Base-by-base conservation (phyloP, 352 stramenopile species). In the Pythium vanterpoolii region DNA sequence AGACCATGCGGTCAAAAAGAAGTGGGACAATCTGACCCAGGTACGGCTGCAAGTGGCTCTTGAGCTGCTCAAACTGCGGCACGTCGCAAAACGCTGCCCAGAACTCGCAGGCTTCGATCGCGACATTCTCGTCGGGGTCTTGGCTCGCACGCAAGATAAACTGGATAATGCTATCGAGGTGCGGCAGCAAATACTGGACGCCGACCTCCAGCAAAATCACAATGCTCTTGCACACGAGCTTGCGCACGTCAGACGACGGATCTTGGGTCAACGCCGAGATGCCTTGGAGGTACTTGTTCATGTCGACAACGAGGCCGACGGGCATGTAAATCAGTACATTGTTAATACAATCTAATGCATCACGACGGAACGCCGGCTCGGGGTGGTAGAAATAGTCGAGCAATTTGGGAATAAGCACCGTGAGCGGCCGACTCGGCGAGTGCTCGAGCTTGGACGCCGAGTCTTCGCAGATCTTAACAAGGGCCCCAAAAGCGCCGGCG, bases 1-100 rank as follows among this genome's bases (percentile, higher is more conserved):
- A 99, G 7, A 99, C 92, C 88, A 98, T 98, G 46, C 92, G 85
- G 56, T 92, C 78, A 51, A 98, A 88, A 23, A 99, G 73, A 38
- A 97, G 69, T 31, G 93, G 93, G 30, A 99, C 79, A 40, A 99
- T 83, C 68, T 97, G 84, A 26, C 73, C 74, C 49, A 98, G 71
- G 60, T 97, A 86, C 30, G 74, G 68, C 71, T 87, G 76, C 42
- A 98, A 66, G 46, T 85, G 79, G 51, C 79, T 67, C 81, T 97
- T 98, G 58, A 98, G 90, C 43, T 98, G 93, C 83, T 95, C 79
- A 69, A 95, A 83, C 65, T 90, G 67, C 44, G 77, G 64, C 83
- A 98, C 76, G 60, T 97, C 87, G 56, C 86, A 96, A 61, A 96
- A 96, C 24, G 85, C 89, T 26, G 87, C 88, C 86, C 87, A 97